A percentile compares a stretch with the other conserved stretches of the same genome.
Evolutionary conservation across 2,329 filamentous ascomycete genomes (phyloP).

Genomic region (Claviceps lovelessii): DNA sequence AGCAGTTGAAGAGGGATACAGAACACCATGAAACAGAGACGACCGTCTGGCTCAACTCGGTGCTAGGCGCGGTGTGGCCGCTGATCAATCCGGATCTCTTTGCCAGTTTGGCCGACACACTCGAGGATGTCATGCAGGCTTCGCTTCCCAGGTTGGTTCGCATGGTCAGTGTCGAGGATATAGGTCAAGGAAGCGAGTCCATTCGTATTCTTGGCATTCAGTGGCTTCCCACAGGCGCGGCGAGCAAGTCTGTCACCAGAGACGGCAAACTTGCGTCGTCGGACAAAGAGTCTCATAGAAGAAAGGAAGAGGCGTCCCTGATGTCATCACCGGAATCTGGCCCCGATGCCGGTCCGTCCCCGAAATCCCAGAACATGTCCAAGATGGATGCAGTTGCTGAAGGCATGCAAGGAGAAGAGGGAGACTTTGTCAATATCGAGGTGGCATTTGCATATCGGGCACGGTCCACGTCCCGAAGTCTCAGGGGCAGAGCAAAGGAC

Average conservation of each 20-base stretch:
- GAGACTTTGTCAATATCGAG: conserved; percentile 66
- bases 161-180: conserved; percentile 63
- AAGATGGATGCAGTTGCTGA: conserved; percentile 25
- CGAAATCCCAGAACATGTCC: conserved; percentile 13
- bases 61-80: conserved; percentile 56
- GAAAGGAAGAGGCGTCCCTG: conserved; percentile 16
- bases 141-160: conserved; percentile 53
- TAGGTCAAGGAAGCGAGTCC: conserved; percentile 60
- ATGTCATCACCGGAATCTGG: neutral
- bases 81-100: conserved; percentile 65
- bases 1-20: conserved; percentile 31
- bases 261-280: conserved; percentile 36
- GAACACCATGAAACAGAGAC: conserved; percentile 40
- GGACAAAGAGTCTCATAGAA: conserved; percentile 17
- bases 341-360: conserved; percentile 7
- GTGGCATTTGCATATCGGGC: conserved; percentile 60
- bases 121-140: conserved; percentile 72
- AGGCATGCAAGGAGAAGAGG: conserved; percentile 62
- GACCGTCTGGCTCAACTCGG: conserved; percentile 58
- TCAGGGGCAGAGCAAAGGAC: conserved; percentile 54
- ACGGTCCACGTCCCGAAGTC: conserved; percentile 42
- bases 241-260: conserved; percentile 42
- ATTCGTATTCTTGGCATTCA: conserved; percentile 56
- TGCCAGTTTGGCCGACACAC: conserved; percentile 49
- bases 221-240: conserved; percentile 59